Conservation (phyloP, 345 rosid species). For the Noccaea caerulescens region DNA sequence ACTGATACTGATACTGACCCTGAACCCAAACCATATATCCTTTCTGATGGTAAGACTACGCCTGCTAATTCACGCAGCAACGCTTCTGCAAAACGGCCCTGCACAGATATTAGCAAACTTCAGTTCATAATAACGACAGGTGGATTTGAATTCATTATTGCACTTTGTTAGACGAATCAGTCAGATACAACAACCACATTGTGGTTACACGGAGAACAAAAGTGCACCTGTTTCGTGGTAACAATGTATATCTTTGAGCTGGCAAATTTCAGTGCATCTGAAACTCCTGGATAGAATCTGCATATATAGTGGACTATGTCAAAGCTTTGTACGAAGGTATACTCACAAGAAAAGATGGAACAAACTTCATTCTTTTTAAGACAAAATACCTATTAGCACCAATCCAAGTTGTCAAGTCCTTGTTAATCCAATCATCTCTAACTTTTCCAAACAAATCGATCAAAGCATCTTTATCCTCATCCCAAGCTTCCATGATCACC, state of each 20-base stretch:
- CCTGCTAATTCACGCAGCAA: constrained; percentile 72
- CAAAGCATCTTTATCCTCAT: constrained; percentile 66
- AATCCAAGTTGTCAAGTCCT: constrained; percentile 78
- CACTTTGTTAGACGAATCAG: neutral
- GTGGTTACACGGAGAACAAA: neutral
- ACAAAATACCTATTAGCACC: constrained; percentile 83
- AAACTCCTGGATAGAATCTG: constrained; percentile 90
- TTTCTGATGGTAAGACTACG: constrained; percentile 72
- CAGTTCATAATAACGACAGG: constrained; percentile 4
- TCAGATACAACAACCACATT: neutral
- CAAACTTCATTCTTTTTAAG: neutral
- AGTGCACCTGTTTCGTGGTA: constrained; percentile 80
- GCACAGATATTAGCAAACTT: constrained; percentile 20
- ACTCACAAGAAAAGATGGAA: neutral
- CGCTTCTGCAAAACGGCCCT: constrained; percentile 88
- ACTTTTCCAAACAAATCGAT: constrained; percentile 82
- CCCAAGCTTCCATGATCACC: constrained; percentile 81
- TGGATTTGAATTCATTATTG: neutral
- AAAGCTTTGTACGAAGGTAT: neutral
- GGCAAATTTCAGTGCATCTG: constrained; percentile 81
- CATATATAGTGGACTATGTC: constrained; percentile 19
- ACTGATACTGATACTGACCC: constrained; percentile 71
- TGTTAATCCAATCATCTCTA: constrained; percentile 89
- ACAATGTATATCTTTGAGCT: constrained; percentile 82
- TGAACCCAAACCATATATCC: constrained; percentile 76